Evolutionary conservation across 306 rosid species (phyloP).

Genomic region (Cucurbita argyrosperma): DNA sequence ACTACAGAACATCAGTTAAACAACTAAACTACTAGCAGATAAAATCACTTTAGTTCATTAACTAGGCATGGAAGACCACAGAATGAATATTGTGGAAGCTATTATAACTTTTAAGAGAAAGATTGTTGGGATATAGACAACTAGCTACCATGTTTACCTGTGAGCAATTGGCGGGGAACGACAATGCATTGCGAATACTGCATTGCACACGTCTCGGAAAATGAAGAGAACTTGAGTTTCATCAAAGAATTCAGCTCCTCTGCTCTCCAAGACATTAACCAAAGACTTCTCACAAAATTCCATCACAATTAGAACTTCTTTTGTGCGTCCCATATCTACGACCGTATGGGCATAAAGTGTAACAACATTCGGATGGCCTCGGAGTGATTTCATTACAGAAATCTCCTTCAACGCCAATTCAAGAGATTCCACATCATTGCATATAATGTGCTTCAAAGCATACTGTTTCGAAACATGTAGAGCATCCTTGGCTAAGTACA

Average conservation of each 20-base stretch:
- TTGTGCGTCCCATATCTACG: slow-evolving; percentile 84
- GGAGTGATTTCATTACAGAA: slow-evolving; percentile 58
- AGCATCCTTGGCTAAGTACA: slow-evolving; percentile 78
- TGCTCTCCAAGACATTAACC: slow-evolving; percentile 74
- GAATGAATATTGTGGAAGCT: neutral
- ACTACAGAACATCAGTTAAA: neutral
- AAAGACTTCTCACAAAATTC: slow-evolving; percentile 84
- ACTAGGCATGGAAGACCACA: neutral
- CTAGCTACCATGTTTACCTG: slow-evolving; percentile 34
- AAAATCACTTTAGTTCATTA: neutral
- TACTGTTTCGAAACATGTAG: slow-evolving; percentile 71
- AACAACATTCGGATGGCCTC: slow-evolving; percentile 85
- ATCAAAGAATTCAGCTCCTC: slow-evolving; percentile 78
- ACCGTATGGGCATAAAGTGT: slow-evolving; percentile 63
- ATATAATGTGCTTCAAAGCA: slow-evolving; percentile 89
- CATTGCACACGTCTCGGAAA: slow-evolving; percentile 86
- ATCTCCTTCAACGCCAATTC: slow-evolving; percentile 79
- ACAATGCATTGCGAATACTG: slow-evolving; percentile 90
- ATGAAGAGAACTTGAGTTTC: slow-evolving; percentile 68
- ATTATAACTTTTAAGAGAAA: neutral
- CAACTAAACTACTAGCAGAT: neutral
- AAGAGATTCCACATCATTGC: slow-evolving; percentile 79
- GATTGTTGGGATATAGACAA: neutral
- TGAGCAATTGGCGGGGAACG: slow-evolving; percentile 89
- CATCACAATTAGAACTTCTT: slow-evolving; percentile 90